These are phyloP conservation scores for Cochlearia excelsa DNA, from an alignment of 345 rosid genomes.

Conservation along the genomic window DNA sequence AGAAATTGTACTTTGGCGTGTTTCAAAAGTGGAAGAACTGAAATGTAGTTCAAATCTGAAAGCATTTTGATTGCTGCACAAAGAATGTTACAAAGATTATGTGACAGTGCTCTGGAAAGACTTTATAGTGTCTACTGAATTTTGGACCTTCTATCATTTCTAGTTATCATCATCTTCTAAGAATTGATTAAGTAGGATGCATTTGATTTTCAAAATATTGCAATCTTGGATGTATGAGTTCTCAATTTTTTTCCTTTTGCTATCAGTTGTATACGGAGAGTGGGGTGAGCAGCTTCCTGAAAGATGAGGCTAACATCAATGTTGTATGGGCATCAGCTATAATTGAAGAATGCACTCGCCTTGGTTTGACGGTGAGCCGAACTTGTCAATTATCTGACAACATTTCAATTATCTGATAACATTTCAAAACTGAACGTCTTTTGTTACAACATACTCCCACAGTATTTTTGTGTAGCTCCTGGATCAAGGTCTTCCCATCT, in stretches of 20 bases:
- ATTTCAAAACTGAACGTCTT: conserved; percentile 24
- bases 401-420: conserved; percentile 9
- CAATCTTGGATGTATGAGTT: conserved; percentile 25
- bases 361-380: conserved; percentile 75
- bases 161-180: conserved; percentile 4
- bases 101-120: conserved; percentile 15
- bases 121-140: conserved; percentile 9
- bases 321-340: conserved; percentile 84
- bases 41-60: conserved; percentile 4
- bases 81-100: conserved; percentile 11
- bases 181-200: conserved; percentile 9
- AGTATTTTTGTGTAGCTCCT: conserved; percentile 96
- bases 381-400: conserved; percentile 12
- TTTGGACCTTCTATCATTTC: conserved; percentile 18
- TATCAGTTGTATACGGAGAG: conserved; percentile 57
- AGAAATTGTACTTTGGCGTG: conserved; percentile 3
- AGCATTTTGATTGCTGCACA: conserved; percentile 17
- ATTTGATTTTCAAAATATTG: background rate
- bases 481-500: conserved; percentile 97
- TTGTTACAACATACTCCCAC: conserved; percentile 44
- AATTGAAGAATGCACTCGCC: conserved; percentile 89
- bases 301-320: conserved; percentile 61
- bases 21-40: conserved; percentile 8
- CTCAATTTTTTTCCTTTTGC: conserved; percentile 25
- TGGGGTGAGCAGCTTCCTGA: conserved; percentile 41